Conservation (phyloP, 1,284 basidiomycete genomes). For the Volvariella volvacea region DNA sequence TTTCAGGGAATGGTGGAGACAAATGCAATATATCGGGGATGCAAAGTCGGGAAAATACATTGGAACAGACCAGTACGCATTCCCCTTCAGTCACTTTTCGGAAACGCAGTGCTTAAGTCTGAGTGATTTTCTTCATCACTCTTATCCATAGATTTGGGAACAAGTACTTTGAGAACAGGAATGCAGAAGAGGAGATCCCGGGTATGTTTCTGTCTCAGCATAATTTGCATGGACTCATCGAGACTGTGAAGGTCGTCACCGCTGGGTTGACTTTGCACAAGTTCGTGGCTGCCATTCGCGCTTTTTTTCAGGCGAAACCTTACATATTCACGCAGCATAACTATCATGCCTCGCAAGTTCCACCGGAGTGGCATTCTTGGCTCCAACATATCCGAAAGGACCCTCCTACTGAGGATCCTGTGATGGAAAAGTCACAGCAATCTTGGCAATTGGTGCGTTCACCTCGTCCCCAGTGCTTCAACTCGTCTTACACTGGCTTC, state of each 20-base stretch:
- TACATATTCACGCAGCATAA: conserved; percentile 50
- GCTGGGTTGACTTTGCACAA: conserved; percentile 91
- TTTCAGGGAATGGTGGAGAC: conserved; percentile 77
- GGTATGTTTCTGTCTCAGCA: conserved; percentile 47
- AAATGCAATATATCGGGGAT: conserved; percentile 87
- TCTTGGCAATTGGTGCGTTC: conserved; percentile 78
- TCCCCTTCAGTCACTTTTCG: background rate
- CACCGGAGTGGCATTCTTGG: conserved; percentile 95
- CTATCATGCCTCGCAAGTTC: conserved; percentile 84
- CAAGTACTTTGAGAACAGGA: conserved; percentile 86
- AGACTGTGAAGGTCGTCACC: conserved; percentile 71
- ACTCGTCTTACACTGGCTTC: conserved; percentile 1
- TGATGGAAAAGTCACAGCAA: conserved; percentile 63
- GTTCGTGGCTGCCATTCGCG: conserved; percentile 28
- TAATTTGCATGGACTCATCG: too few species aligned
- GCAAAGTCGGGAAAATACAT: conserved; percentile 78
- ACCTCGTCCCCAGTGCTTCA: conserved; percentile 1
- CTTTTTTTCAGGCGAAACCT: conserved; percentile 1
- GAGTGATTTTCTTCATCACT: conserved; percentile 3
- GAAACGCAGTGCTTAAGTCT: background rate
- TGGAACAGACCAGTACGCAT: conserved; percentile 77
- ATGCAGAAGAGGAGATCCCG: conserved; percentile 79
- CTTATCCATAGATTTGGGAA: conserved; percentile 68
- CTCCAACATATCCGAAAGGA: conserved; percentile 82
- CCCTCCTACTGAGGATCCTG: conserved; percentile 69